These are phyloP conservation scores for Cryptococcus sp. DNA, from an alignment of 1,284 basidiomycete genomes.

Conservation along the genomic window DNA sequence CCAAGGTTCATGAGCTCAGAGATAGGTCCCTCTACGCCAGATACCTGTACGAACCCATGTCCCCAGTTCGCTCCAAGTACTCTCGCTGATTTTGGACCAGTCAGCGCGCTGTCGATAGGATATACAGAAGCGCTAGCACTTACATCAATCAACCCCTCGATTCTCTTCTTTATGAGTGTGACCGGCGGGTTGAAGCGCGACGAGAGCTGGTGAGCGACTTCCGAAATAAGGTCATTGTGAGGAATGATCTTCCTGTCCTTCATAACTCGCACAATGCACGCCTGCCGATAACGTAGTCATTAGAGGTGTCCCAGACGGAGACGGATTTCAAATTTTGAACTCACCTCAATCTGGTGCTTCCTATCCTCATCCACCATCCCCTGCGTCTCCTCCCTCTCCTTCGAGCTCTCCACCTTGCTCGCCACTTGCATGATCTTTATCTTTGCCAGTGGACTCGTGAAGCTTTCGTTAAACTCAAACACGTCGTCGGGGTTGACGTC, in stretches of 20 bases:
- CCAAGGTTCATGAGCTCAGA: background rate
- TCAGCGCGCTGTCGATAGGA: slow-evolving; percentile 5
- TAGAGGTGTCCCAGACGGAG: background rate
- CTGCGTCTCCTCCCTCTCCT: slow-evolving; percentile 87
- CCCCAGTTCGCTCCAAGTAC: slow-evolving; percentile 45
- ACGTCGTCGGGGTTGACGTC: slow-evolving; percentile 72
- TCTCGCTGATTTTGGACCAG: slow-evolving; percentile 35
- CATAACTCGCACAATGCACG: slow-evolving; percentile 97
- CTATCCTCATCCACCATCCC: slow-evolving; percentile 91
- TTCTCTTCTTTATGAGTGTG: slow-evolving; percentile 83
- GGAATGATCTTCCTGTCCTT: slow-evolving; percentile 88
- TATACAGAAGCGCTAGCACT: slow-evolving; percentile 29
- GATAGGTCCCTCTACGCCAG: slow-evolving; percentile 27
- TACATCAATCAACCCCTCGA: slow-evolving; percentile 92
- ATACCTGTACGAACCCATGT: slow-evolving; percentile 47
- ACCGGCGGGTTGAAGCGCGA: slow-evolving; percentile 83
- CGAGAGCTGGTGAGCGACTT: slow-evolving; percentile 82
- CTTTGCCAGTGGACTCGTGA: slow-evolving; percentile 74
- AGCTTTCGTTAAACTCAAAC: slow-evolving; percentile 85
- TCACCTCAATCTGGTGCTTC: slow-evolving; percentile 81
- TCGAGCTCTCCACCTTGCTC: slow-evolving; percentile 74
- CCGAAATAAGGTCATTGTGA: slow-evolving; percentile 86
- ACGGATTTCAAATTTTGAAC: no score
- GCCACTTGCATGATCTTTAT: slow-evolving; percentile 94
- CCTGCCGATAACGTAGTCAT: slow-evolving; percentile 59